A percentile compares a stretch with the other conserved stretches of the same genome.
These are phyloP conservation scores for Aspergillus sp. DNA, from an alignment of 2,329 filamentous ascomycete genomes.

Conservation along the genomic window DNA sequence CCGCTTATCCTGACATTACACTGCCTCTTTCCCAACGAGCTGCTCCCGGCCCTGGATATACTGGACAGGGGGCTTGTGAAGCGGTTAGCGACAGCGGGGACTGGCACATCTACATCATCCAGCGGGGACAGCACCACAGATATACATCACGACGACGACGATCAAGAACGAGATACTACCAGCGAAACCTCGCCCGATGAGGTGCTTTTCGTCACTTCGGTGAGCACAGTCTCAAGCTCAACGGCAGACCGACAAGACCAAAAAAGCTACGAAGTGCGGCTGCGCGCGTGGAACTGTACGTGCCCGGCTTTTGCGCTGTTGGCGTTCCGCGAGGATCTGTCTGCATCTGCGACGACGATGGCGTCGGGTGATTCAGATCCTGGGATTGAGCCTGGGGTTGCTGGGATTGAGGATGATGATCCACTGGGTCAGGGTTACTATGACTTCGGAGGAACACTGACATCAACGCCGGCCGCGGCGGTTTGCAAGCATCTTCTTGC, in stretches of 20 bases:
- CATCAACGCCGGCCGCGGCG: conserved; percentile 13
- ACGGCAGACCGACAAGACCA: conserved; percentile 13
- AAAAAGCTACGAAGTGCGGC: conserved; percentile 59
- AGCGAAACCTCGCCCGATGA: conserved; percentile 50
- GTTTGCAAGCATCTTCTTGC: conserved; percentile 87
- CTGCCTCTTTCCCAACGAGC: conserved; percentile 68
- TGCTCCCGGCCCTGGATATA: conserved; percentile 79
- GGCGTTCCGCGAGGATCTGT: conserved; percentile 45
- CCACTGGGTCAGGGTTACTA: background rate
- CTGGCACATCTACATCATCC: too few relatives aligned
- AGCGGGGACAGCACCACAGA: too few relatives aligned
- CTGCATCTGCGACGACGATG: too few relatives aligned
- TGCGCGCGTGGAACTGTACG: conserved; percentile 75
- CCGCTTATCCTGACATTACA: conserved; percentile 69
- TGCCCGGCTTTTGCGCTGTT: conserved; percentile 76
- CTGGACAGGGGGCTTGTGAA: conserved; percentile 68
- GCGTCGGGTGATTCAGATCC: too few relatives aligned
- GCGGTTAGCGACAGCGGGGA: conserved; percentile 31
- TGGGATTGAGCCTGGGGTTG: too few relatives aligned
- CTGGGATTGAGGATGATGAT: conserved; percentile 3
- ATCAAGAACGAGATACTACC: conserved; percentile 43
- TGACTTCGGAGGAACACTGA: conserved; percentile 29
- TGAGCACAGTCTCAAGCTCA: conserved; percentile 9
- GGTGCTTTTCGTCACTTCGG: background rate
- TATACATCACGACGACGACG: conserved; percentile 1